A percentile compares a stretch with the other conserved stretches of the same genome.
These are phyloP conservation scores for Volvariella surrecta DNA, from an alignment of 1,284 basidiomycete species.

Conservation along the genomic window DNA sequence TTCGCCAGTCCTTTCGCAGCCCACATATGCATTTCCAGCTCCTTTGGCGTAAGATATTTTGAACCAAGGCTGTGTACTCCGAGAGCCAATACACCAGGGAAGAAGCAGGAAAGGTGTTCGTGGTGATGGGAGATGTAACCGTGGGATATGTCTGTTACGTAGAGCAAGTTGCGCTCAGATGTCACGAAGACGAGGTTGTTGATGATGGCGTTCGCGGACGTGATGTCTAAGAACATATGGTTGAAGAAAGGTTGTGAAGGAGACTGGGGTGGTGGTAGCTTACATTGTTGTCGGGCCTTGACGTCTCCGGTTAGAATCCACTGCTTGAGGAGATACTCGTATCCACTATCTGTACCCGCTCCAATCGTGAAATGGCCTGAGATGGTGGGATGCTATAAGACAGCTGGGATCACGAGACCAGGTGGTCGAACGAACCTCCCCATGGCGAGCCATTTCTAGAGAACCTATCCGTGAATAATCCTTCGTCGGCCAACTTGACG, in stretches of 20 bases:
- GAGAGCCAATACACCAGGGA: conserved; percentile 63
- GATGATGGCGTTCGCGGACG: conserved; percentile 50
- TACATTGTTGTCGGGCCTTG: conserved; percentile 52
- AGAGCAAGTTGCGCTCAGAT: conserved; percentile 54
- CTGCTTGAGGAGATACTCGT: conserved; percentile 71
- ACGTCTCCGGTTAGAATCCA: conserved; percentile 57
- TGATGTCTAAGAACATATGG: conserved; percentile 38
- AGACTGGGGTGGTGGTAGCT: conserved; percentile 14
- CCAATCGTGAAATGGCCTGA: conserved; percentile 47
- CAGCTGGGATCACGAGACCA: too few species aligned
- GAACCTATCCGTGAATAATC: conserved; percentile 37
- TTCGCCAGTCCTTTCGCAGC: conserved; percentile 62
- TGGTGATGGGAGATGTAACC: conserved; percentile 39
- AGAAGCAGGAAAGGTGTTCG: conserved; percentile 72
- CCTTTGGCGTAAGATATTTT: conserved; percentile 27
- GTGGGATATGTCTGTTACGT: conserved; percentile 46
- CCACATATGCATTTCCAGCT: conserved; percentile 46
- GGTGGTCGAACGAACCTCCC: conserved; percentile 31
- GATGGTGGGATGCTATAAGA: conserved; percentile 21
- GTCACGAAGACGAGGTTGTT: conserved; percentile 56
- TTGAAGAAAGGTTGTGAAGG: conserved; percentile 1
- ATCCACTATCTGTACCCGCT: conserved; percentile 53
- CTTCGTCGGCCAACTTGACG: conserved; percentile 22
- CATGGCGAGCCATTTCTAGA: conserved; percentile 26
- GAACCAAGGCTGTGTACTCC: conserved; percentile 42